Evolutionary conservation across 2,329 filamentous ascomycete species (phyloP).

Genomic region (Plenodomus lindquistii): DNA sequence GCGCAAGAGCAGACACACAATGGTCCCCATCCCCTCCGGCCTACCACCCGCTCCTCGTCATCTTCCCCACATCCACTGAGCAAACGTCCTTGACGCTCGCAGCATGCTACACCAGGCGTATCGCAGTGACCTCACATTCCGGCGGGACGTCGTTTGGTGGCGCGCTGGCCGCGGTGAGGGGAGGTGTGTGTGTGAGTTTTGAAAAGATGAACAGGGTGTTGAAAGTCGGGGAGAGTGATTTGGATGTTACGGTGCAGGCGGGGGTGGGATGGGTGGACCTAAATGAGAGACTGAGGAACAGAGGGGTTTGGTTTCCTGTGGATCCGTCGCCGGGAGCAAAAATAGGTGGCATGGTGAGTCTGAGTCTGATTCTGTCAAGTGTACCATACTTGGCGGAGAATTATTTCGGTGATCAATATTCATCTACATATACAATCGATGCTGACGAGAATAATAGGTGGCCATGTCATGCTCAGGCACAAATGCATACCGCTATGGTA

Average conservation of each 20-base stretch:
- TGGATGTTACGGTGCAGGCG: slow-evolving; percentile 60
- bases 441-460: slow-evolving; percentile 23
- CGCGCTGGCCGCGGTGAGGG: slow-evolving; percentile 76
- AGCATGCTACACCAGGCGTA: slow-evolving; percentile 74
- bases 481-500: slow-evolving; percentile 89
- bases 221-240: slow-evolving; percentile 70
- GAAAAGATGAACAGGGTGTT: slow-evolving; percentile 82
- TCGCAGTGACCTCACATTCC: slow-evolving; percentile 84
- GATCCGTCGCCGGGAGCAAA: slow-evolving; percentile 90
- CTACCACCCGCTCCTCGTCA: slow-evolving; percentile 58
- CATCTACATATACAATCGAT: background rate
- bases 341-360: slow-evolving; percentile 83
- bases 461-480: slow-evolving; percentile 74
- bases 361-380: too few species aligned
- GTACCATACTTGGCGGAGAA: background rate
- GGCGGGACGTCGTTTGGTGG: slow-evolving; percentile 89
- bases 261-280: slow-evolving; percentile 82
- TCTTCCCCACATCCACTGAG: slow-evolving; percentile 75
- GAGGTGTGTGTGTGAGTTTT: slow-evolving; percentile 85
- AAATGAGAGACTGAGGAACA: slow-evolving; percentile 69
- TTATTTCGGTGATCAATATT: background rate
- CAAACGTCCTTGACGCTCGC: slow-evolving; percentile 82
- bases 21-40: slow-evolving; percentile 27
- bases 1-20: slow-evolving; percentile 24
- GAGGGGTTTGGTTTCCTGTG: slow-evolving; percentile 82